A percentile compares a stretch with the other conserved stretches of the same genome.
Evolutionary conservation across 805 yeast genomes (phyloP).

Genomic region (Nematodospora valgi): DNA sequence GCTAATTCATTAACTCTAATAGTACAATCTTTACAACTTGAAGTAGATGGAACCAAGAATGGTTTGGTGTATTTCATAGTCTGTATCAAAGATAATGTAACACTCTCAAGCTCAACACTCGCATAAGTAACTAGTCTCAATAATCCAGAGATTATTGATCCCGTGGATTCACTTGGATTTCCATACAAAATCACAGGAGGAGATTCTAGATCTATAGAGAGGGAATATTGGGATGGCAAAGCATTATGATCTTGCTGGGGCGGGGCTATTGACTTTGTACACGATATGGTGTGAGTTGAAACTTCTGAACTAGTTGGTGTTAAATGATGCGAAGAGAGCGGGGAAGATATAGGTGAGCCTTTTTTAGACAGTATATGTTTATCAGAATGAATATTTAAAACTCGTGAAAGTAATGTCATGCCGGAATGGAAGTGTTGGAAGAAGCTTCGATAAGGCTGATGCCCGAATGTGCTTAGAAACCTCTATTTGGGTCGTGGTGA

Average conservation of each 20-base stretch:
- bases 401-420: slow-evolving; percentile 18
- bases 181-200: slow-evolving; percentile 93
- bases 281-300: no score
- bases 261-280: no score
- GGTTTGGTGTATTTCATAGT: slow-evolving; percentile 65
- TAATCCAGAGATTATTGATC: slow-evolving; percentile 82
- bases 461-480: no score
- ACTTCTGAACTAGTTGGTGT: no score
- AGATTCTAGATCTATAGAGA: slow-evolving; percentile 70
- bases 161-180: slow-evolving; percentile 69
- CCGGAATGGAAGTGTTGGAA: no score
- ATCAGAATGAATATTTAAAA: slow-evolving; percentile 12
- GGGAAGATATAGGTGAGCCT: slow-evolving; percentile 1
- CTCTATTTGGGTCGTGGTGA: no score
- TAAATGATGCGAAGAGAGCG: not conserved
- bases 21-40: slow-evolving; percentile 57
- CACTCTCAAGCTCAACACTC: slow-evolving; percentile 52
- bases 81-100: slow-evolving; percentile 69
- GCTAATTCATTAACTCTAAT: slow-evolving; percentile 61
- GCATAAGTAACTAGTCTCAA: slow-evolving; percentile 31
- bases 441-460: no score
- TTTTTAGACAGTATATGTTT: not conserved
- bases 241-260: no score
- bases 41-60: slow-evolving; percentile 50
- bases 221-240: slow-evolving; percentile 19